These are phyloP conservation scores for Lathyrus aphaca DNA, from an alignment of 306 rosid genomes.

Conservation along the genomic window DNA sequence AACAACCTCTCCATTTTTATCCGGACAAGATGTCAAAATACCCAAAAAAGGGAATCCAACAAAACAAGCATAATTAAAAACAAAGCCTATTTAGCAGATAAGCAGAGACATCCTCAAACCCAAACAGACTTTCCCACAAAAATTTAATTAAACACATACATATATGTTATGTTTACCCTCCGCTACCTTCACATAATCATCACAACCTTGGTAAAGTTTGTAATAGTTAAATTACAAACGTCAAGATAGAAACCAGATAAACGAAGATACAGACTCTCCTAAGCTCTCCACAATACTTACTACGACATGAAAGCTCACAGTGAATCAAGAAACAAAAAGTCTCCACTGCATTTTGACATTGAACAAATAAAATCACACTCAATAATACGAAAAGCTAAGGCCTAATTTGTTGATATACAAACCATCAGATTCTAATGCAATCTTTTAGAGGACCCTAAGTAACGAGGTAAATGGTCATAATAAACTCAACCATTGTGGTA, in stretches of 20 bases:
- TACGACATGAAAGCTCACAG: too few relatives aligned
- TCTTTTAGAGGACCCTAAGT: too few relatives aligned
- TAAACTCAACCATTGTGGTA: too few relatives aligned
- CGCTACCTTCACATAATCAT: not conserved
- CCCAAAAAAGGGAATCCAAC: constrained; percentile 17
- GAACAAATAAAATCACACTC: too few relatives aligned
- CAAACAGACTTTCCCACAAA: not conserved
- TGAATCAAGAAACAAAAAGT: too few relatives aligned
- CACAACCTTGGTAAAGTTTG: constrained; percentile 5
- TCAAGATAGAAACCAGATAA: not conserved
- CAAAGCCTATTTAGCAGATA: not conserved
- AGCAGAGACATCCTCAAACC: not conserved
- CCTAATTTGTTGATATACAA: too few relatives aligned
- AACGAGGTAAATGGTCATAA: too few relatives aligned
- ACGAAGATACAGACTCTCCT: too few relatives aligned
- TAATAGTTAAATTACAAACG: not conserved
- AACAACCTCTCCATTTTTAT: not conserved
- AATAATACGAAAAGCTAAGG: too few relatives aligned
- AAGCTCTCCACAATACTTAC: too few relatives aligned
- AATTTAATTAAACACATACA: not conserved
- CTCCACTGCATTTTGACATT: too few relatives aligned
- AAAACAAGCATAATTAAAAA: not conserved
- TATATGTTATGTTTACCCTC: constrained; percentile 17
- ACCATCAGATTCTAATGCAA: too few relatives aligned
- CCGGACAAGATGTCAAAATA: not conserved